Evolutionary conservation across 805 yeast genomes (phyloP).

Genomic region (Suhomyces canberraensis): DNA sequence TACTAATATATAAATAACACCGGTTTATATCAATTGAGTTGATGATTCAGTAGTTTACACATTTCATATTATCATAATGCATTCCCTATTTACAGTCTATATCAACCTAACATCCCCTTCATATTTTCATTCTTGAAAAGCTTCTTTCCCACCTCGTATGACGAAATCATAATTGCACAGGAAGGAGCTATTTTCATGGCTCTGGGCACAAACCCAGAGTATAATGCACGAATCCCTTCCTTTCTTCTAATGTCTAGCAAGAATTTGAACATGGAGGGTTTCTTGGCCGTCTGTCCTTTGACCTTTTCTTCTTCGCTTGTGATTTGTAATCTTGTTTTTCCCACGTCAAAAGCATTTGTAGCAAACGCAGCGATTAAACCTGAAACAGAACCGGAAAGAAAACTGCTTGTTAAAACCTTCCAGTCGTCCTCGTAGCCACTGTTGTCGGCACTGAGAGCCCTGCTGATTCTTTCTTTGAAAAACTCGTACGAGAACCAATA

Average conservation of each 20-base stretch:
- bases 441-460: slow-evolving; percentile 8
- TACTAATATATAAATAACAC: no score
- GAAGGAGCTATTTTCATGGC: slow-evolving; percentile 92
- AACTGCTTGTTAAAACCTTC: slow-evolving; percentile 58
- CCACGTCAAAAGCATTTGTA: slow-evolving; percentile 97
- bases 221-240: slow-evolving; percentile 85
- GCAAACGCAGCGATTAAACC: slow-evolving; percentile 82
- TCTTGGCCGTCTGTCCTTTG: slow-evolving; percentile 12
- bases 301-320: slow-evolving; percentile 34
- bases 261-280: slow-evolving; percentile 64
- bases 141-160: slow-evolving; percentile 85
- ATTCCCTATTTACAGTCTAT: no score
- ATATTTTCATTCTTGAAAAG: slow-evolving; percentile 28
- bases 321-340: slow-evolving; percentile 84
- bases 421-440: slow-evolving; percentile 26
- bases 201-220: slow-evolving; percentile 83
- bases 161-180: slow-evolving; percentile 97
- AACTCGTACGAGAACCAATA: slow-evolving; percentile 88
- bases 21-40: no score
- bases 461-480: slow-evolving; percentile 28
- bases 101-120: slow-evolving; percentile 1
- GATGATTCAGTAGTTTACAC: no score
- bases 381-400: slow-evolving; percentile 77
- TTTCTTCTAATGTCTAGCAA: slow-evolving; percentile 57
- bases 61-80: no score